Conservation (phyloP, 2,329 filamentous ascomycete species). For the Penicillium sp. region DNA sequence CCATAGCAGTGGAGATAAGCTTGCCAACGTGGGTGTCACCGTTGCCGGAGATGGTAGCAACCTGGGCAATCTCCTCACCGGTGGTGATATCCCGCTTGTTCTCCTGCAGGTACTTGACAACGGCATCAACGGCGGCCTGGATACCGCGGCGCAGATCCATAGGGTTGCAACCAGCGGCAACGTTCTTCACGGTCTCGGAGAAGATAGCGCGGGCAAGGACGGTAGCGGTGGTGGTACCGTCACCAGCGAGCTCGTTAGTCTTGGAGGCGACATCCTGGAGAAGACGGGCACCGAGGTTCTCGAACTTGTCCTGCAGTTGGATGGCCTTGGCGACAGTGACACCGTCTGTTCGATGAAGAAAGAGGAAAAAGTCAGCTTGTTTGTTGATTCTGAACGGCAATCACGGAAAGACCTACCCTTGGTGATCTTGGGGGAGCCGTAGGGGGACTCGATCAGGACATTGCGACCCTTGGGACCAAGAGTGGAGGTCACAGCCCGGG, state of each 20-base stretch:
- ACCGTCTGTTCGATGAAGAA: slow-evolving; percentile 60
- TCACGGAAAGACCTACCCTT: slow-evolving; percentile 70
- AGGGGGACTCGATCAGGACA: slow-evolving; percentile 97
- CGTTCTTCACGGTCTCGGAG: slow-evolving; percentile 99
- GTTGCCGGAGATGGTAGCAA: slow-evolving; percentile 97
- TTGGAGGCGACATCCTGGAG: slow-evolving; percentile 98
- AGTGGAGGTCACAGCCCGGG: slow-evolving; percentile 92
- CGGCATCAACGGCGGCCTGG: slow-evolving; percentile 91
- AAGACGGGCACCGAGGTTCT: slow-evolving; percentile 95
- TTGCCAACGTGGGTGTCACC: slow-evolving; percentile 92
- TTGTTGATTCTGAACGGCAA: background rate
- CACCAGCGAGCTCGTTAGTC: slow-evolving; percentile 98
- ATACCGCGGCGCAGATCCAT: slow-evolving; percentile 98
- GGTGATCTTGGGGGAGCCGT: slow-evolving; percentile 98
- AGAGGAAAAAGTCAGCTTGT: slow-evolving; percentile 19
- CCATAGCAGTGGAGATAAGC: slow-evolving; percentile 97
- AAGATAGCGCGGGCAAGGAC: slow-evolving; percentile 97
- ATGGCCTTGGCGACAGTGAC: slow-evolving; percentile 88
- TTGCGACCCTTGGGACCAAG: slow-evolving; percentile 98
- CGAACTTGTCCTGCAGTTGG: slow-evolving; percentile 95
- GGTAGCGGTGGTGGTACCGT: slow-evolving; percentile 96
- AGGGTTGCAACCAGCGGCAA: slow-evolving; percentile 98
- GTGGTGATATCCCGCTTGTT: slow-evolving; percentile 99
- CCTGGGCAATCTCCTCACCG: slow-evolving; percentile 93
- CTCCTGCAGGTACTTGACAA: slow-evolving; percentile 88